Percentiles rank a stretch among this genome's conserved stretches.
Evolutionary conservation across 305 asterid species (phyloP).

Genomic region (Solanum hybrid): DNA sequence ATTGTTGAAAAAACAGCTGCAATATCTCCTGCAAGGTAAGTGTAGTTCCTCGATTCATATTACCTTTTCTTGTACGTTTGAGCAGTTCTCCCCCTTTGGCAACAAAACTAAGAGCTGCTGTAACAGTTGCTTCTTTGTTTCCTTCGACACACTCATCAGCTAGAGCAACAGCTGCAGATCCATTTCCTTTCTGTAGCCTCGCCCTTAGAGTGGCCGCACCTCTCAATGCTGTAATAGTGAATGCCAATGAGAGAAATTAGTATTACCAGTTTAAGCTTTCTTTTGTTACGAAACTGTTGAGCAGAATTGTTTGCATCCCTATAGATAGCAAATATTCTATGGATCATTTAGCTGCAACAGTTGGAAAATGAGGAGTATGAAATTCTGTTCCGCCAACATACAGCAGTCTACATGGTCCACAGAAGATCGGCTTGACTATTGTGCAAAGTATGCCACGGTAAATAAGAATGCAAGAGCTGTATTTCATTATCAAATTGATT

Average conservation of each 20-base stretch:
- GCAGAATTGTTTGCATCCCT: neutral
- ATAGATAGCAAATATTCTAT: neutral
- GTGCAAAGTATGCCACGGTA: neutral
- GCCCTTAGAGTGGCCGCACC: conserved; percentile 73
- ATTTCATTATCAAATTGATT: neutral
- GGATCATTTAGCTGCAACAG: neutral
- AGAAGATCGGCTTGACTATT: neutral
- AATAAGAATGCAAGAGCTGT: neutral
- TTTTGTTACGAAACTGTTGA: neutral
- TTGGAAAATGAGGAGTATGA: neutral
- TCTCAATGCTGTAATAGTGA: conserved; percentile 45
- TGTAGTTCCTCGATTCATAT: neutral
- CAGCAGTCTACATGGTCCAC: neutral
- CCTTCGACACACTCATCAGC: conserved; percentile 38
- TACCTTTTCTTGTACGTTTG: conserved; percentile 85
- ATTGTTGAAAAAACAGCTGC: neutral
- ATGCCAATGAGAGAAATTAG: neutral
- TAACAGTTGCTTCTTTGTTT: conserved; percentile 38
- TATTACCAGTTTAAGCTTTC: neutral
- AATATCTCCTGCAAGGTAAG: neutral
- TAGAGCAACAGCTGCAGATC: conserved; percentile 29
- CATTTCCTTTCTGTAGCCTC: conserved; percentile 50
- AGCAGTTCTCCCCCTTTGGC: conserved; percentile 69
- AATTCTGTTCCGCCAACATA: neutral
- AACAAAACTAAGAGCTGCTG: conserved; percentile 41